phyloP scores from a whole-genome alignment of 257 asterid genomes.

The Solanum piurae region DNA sequence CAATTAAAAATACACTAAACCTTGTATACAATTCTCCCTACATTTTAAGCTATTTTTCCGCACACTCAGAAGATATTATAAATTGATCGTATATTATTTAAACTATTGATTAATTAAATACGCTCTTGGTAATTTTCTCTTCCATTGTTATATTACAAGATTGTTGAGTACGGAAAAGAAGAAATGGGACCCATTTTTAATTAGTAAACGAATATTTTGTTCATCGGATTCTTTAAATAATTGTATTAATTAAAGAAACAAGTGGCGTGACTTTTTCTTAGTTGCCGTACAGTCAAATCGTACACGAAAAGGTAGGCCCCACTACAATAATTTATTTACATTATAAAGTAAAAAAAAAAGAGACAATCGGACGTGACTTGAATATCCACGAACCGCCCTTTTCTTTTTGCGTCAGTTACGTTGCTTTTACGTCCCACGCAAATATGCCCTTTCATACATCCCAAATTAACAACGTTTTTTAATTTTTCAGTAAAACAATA shows the following conservation, averaged over 20 bases:
- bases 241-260: not conserved
- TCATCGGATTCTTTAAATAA: not conserved
- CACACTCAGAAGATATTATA: too few relatives aligned
- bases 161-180: not conserved
- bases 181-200: not conserved
- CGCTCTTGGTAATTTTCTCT: not conserved
- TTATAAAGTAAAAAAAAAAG: not conserved
- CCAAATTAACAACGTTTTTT: not conserved
- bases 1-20: not conserved
- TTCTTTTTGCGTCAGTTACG: conserved; percentile 7
- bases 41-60: not conserved
- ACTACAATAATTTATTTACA: not conserved
- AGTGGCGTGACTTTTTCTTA: conserved; percentile 9
- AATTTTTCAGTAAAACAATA: not conserved
- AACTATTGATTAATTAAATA: not conserved
- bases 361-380: conserved; percentile 12
- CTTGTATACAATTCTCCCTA: too few relatives aligned
- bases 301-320: conserved; percentile 5
- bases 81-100: not conserved
- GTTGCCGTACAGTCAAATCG: conserved; percentile 30
- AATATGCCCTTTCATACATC: not conserved
- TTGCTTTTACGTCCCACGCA: not conserved
- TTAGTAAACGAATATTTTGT: not conserved
- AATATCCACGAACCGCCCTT: conserved; percentile 8
- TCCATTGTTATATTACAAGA: not conserved